phyloP scores from a whole-genome alignment of 176 grass and related monocot species.

The Hyparrhenia diplandra region DNA sequence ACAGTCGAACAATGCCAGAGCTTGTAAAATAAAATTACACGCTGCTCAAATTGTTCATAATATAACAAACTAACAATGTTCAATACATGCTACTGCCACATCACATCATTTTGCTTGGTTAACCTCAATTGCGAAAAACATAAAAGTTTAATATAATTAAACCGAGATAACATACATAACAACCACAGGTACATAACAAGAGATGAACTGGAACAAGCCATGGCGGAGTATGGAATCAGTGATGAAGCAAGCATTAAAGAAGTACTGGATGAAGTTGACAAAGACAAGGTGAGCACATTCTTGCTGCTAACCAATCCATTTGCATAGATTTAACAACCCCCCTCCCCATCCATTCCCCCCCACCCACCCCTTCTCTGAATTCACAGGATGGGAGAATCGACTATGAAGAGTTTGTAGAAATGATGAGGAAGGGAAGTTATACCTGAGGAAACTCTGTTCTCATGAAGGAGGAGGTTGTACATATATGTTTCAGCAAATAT shows the following conservation, averaged over 20 bases:
- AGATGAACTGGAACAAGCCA: conserved; percentile 81
- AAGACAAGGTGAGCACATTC: too few species aligned
- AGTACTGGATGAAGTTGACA: conserved; percentile 80
- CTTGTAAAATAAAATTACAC: background rate
- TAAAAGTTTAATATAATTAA: conserved; percentile 10
- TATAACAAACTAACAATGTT: background rate
- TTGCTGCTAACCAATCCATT: background rate
- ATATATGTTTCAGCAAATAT: conserved; percentile 23
- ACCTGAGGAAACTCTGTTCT: conserved; percentile 26
- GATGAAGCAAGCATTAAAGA: conserved; percentile 73
- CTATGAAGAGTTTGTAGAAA: conserved; percentile 77
- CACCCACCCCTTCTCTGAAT: conserved; percentile 2
- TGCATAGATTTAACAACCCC: conserved; percentile 13
- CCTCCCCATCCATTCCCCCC: too few species aligned
- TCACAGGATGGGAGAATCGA: conserved; percentile 70
- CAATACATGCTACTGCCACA: background rate
- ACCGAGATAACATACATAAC: background rate
- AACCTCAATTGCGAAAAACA: background rate
- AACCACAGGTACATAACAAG: conserved; percentile 79
- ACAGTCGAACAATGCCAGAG: background rate
- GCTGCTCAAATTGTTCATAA: background rate
- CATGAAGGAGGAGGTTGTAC: conserved; percentile 15
- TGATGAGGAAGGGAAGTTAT: conserved; percentile 71
- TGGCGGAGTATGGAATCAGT: conserved; percentile 63
- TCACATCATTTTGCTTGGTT: background rate